Evolutionary conservation across 169 alveolate genomes (phyloP).

Genomic region (Theileria luwenshuni): DNA sequence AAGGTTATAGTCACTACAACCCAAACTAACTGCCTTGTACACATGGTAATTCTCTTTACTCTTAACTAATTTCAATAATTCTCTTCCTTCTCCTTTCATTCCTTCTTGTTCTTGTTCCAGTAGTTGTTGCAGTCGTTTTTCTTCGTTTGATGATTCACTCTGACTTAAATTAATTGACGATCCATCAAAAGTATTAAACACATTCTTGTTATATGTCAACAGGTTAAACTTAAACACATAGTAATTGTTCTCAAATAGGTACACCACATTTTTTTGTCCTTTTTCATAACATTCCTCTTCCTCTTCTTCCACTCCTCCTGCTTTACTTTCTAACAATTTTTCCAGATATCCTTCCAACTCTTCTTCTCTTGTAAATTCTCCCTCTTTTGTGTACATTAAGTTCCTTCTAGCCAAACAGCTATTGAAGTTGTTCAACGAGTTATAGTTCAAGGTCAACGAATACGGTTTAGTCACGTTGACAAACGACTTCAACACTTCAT

Average conservation of each 20-base stretch:
- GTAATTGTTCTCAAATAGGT: background rate
- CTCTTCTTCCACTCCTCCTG: background rate
- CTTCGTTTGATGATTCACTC: too few relatives aligned
- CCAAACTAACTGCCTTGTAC: slow-evolving; percentile 2
- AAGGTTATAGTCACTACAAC: slow-evolving; percentile 2
- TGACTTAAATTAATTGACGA: too few relatives aligned
- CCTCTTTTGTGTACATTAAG: background rate
- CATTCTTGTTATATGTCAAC: slow-evolving; percentile 11
- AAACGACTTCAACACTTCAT: slow-evolving; percentile 7
- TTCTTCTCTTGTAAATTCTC: background rate
- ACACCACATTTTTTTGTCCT: background rate
- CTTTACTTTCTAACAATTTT: too few relatives aligned
- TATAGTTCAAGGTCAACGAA: slow-evolving; percentile 1
- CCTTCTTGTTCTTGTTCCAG: background rate
- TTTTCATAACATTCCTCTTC: slow-evolving; percentile 5
- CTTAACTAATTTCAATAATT: background rate
- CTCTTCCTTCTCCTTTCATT: background rate
- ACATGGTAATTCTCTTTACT: slow-evolving; percentile 5
- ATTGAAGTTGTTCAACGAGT: background rate
- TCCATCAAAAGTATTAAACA: slow-evolving; percentile 3
- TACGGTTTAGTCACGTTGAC: slow-evolving; percentile 23
- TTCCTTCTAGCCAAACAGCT: slow-evolving; percentile 10
- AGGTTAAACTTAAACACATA: slow-evolving; percentile 19
- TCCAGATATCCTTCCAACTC: slow-evolving; percentile 2
- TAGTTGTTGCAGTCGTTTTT: too few relatives aligned